Evolutionary conservation across 441 rosid genomes (phyloP).

Genomic region (Monsonia emarginata): DNA sequence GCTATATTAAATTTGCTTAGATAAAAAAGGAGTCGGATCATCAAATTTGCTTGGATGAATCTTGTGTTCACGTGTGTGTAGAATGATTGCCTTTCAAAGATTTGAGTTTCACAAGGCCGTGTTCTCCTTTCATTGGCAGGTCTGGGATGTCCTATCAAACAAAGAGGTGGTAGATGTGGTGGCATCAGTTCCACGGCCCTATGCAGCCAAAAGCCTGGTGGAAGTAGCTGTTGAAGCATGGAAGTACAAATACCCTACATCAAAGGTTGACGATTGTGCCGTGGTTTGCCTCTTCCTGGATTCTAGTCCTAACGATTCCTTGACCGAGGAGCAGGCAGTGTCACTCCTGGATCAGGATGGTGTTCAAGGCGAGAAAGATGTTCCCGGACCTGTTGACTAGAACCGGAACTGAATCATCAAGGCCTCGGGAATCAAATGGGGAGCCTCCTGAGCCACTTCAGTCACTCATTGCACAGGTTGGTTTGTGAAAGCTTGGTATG

Average conservation of each 20-base stretch:
- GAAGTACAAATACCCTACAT: constrained; percentile 5
- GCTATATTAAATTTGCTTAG: no score
- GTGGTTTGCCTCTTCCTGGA: constrained; percentile 7
- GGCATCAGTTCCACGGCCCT: background rate
- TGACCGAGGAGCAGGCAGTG: background rate
- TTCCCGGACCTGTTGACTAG: background rate
- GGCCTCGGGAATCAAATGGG: background rate
- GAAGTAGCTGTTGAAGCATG: background rate
- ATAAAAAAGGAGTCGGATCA: background rate
- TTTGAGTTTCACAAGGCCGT: background rate
- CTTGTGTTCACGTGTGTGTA: background rate
- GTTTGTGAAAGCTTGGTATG: background rate
- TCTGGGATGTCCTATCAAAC: constrained; percentile 2
- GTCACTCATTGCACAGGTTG: constrained; percentile 1
- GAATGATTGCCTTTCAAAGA: background rate
- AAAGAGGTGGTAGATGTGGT: background rate
- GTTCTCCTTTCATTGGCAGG: background rate
- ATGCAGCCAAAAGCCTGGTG: background rate
- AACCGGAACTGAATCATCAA: background rate
- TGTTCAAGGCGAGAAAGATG: background rate
- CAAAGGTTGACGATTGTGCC: constrained; percentile 2
- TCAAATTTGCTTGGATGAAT: background rate
- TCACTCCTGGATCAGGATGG: background rate
- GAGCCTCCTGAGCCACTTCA: background rate
- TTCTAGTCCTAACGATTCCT: background rate